Evolutionary conservation across 306 rosid species (phyloP).

Genomic region (Trichosanthes truncata): DNA sequence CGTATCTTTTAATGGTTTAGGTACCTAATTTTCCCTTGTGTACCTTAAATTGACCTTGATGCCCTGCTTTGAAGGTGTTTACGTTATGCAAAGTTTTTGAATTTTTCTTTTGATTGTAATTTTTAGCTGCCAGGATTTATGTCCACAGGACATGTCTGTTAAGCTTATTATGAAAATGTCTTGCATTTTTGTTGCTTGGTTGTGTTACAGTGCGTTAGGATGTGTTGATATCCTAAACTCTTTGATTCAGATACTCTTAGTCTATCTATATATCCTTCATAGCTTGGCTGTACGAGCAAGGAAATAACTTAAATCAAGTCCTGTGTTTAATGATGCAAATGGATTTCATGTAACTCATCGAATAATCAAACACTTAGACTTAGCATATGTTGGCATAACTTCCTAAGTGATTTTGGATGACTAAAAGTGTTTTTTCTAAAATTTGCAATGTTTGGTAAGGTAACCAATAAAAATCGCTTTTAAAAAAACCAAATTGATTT

Average conservation of each 20-base stretch:
- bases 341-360: neutral
- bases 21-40: neutral
- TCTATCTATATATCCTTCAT: neutral
- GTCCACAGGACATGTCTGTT: neutral
- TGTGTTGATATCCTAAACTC: neutral
- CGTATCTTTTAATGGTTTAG: neutral
- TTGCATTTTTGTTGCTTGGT: neutral
- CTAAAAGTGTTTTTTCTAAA: neutral
- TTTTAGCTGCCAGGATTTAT: neutral
- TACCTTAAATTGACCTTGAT: neutral
- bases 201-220: neutral
- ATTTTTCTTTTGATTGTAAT: neutral
- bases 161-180: neutral
- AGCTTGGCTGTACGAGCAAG: neutral
- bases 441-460: neutral
- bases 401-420: neutral
- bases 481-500: neutral
- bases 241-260: neutral
- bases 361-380: neutral
- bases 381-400: neutral
- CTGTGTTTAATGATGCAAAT: neutral
- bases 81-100: neutral
- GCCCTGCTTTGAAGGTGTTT: neutral
- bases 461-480: neutral
- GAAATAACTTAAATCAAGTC: neutral